phyloP scores from a whole-genome alignment of 2,329 filamentous ascomycete species.

The Aspergillus fructus region DNA sequence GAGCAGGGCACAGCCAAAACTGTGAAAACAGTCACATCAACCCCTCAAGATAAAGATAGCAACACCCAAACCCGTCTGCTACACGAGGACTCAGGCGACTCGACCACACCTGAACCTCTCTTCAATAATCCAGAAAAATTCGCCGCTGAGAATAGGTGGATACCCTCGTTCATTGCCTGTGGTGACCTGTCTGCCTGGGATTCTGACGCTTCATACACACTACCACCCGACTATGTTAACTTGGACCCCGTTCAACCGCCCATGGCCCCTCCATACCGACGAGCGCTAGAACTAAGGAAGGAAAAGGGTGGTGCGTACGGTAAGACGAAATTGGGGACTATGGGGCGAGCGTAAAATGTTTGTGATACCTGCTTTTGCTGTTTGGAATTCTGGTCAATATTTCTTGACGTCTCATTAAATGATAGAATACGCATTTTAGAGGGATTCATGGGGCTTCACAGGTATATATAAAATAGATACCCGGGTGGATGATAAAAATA shows the following conservation, averaged over 20 bases:
- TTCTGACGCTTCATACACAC: conserved; percentile 87
- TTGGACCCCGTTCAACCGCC: conserved; percentile 92
- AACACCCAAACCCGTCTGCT: conserved; percentile 27
- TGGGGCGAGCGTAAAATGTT: conserved; percentile 24
- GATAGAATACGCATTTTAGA: neutral
- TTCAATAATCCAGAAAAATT: conserved; percentile 27
- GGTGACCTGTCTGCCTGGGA: conserved; percentile 94
- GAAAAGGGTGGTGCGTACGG: conserved; percentile 73
- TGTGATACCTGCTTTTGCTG: neutral
- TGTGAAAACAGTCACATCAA: conserved; percentile 4
- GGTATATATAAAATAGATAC: conserved; percentile 18
- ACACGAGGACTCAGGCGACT: conserved; percentile 45
- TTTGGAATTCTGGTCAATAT: neutral
- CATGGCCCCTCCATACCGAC: conserved; percentile 92
- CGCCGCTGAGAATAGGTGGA: conserved; percentile 65
- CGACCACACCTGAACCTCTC: conserved; percentile 24
- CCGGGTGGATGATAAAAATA: conserved; percentile 9
- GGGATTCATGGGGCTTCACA: neutral
- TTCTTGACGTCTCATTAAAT: neutral
- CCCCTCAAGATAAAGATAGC: conserved; percentile 19
- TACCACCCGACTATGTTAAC: conserved; percentile 82
- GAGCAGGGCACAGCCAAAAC: conserved; percentile 41
- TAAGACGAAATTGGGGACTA: conserved; percentile 57
- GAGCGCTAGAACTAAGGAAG: conserved; percentile 80
- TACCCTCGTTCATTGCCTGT: conserved; percentile 95